Base-by-base conservation (phyloP, 306 rosid species). In the Begonia fuchsioides region DNA sequence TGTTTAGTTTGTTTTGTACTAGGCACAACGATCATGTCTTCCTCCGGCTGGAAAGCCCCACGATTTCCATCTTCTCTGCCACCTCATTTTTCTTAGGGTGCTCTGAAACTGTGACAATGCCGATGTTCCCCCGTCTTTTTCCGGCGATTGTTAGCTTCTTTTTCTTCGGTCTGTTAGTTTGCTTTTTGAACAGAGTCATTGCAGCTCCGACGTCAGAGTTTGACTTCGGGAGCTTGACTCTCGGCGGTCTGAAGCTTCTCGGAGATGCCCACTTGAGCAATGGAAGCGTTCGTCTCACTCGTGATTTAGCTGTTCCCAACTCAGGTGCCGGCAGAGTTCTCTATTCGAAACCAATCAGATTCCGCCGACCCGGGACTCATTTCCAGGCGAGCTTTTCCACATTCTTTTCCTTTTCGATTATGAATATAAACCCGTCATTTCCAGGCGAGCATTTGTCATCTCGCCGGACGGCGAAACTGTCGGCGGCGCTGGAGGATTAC, bases 231-330 rank as follows among this genome's bases (percentile, higher is more conserved):
- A 85, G 96, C 5, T 40, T 92, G 14, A 79, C 87, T 0, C 54
- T 92, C 6, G 74, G 74, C 35, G 75, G 75, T 12, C 72, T 85
- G 11, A 85, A 69, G 73, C 96, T 92, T 6, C 72, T 92, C 44
- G 98, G 98, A 5, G 98, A 92, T 19, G 96, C 98, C 17, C 98
- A 92, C 71, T 55, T 92, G 56, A 77, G 70, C 71, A 85, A 92
- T 63, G 88, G 70, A 12, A 85, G 83, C 59, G 86, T 92, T 3
- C 59, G 72, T 12, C 94, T 92, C 55, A 85, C 98, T 12, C 80
- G 83, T n/a, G 98, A 92, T 78, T 85, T 82, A 53, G 57, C 94
- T 61, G 96, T 92, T 9, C 98, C 98, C 26, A 68, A 52, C 60
- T 92, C 98, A 38, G 81, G 88, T 50, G 70, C 94, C 53, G 94